Conservation (phyloP, 148 eudicot species). For the Spergularia bocconei region DNA sequence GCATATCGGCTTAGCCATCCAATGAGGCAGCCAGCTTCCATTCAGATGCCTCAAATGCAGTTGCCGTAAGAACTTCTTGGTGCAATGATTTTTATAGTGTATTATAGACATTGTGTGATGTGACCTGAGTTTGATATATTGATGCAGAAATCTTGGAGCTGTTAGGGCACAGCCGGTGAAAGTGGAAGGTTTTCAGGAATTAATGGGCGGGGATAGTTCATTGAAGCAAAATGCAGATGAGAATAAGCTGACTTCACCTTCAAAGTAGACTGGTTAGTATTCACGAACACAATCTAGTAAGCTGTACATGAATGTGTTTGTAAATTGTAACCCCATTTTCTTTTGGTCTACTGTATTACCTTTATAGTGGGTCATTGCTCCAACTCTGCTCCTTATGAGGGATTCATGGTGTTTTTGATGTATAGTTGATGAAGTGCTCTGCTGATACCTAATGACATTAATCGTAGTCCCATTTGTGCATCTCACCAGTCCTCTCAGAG, state of each 20-base stretch:
- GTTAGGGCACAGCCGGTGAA: slow-evolving; percentile 94
- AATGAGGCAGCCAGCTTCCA: slow-evolving; percentile 62
- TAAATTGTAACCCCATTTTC: background rate
- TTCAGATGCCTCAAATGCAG: slow-evolving; percentile 68
- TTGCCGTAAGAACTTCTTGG: slow-evolving; percentile 51
- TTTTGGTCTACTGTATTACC: slow-evolving; percentile 8
- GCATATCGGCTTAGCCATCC: slow-evolving; percentile 49
- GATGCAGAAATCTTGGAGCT: slow-evolving; percentile 66
- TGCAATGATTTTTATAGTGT: background rate
- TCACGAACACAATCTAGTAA: background rate
- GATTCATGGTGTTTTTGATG: background rate
- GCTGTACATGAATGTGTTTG: background rate
- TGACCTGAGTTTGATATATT: slow-evolving; percentile 4
- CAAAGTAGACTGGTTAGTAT: slow-evolving; percentile 45
- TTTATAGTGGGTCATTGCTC: background rate
- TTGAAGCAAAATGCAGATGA: slow-evolving; percentile 78
- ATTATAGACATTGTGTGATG: background rate
- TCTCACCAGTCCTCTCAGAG: background rate
- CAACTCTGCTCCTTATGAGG: background rate
- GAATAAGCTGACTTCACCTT: slow-evolving; percentile 71
- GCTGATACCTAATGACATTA: background rate
- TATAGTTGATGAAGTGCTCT: slow-evolving; percentile 4
- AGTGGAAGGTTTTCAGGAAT: slow-evolving; percentile 92
- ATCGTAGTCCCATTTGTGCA: background rate
- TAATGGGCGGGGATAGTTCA: slow-evolving; percentile 94